Evolutionary conservation across 1,284 basidiomycete genomes (phyloP), one percentile per base, ranked within the genome.

Genomic region (Heimioporus retisporus): DNA sequence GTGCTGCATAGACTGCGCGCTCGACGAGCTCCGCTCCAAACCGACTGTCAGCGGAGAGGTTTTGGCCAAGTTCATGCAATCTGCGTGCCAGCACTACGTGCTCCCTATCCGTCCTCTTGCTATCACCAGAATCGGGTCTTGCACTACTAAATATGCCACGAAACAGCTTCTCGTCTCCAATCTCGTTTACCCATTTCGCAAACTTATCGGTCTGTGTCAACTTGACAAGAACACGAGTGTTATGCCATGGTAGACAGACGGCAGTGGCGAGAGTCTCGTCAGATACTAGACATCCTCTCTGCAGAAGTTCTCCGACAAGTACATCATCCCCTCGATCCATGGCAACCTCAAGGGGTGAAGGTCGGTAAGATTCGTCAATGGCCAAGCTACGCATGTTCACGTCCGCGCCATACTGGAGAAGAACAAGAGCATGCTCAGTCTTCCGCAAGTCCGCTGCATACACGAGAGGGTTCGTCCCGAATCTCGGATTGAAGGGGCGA

Each of bases 401-500:
- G 21, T 61, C 40, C 2, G 48, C 54, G 25, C 54, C 59, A 56
- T 19, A 35, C 46, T 40, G 35, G 35, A 61, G 19, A 23, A 65
- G 43, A 13, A 16, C 16, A 25, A 31, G 44, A 13, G 54, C 54
- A 21, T 61, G 64, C 18, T 60, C 23, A 3, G 55, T 61, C n/a
- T 53, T 61, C 35, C 46, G 59, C 10, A 55, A 21, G 54, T 35
- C 28, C 11, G 31, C 54, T 35, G 64, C 59, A n/a, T 65, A 65
- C 16, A 65, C 59, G 15, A 65, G 59, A 2, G 64, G 48, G 42
- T 65, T 65, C 6, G 59, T 58, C 46, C 59, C 58, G 4, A 46
- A 11, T 40, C 59, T 61, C 16, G 48, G 40, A 16, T 65, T 57
- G 16, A 57, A 6, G 16, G 21, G 25, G 10, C 28, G 55, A 31